Evolutionary conservation across 345 rosid species (phyloP), one percentile per base, ranked within the genome.

Genomic region (Adansonia digitata): DNA sequence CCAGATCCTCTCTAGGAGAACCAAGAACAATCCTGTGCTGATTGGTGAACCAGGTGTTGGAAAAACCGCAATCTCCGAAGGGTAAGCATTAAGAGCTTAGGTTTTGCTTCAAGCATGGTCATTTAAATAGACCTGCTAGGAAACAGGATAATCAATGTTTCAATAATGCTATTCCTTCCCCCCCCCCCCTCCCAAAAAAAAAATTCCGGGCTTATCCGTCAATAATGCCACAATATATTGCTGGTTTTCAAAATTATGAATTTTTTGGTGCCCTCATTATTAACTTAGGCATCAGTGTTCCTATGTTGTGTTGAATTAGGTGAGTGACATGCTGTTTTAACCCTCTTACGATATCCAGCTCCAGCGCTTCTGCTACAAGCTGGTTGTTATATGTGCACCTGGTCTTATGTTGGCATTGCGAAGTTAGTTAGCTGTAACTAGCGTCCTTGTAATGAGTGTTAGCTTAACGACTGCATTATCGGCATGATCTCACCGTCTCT

Each of bases 1-100:
- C 74, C 97, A 93, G 85, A 96, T 96, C 78, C 97, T 96, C 35
- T 96, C 98, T 0, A 90, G 99, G 89, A 92, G 99, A 78, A 96
- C 98, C 2, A 96, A 96, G 85, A 96, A 96, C 87, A 96, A 96
- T 74, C 99, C 98, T 40, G 99, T 96, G 76, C 86, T 93, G 68
- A 96, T 96, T 46, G 98, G 98, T 82, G 99, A 96, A 81, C 98
- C 98, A 5, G 99, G 99, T 67, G 99, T 93, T 68, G 99, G 99
- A 51, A 96, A 96, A 88, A 93, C 99, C 79, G 99, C 99, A 66
- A 92, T 96, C 51, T 93, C 99, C 46, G 98, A 96, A 82, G 99
- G 99, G 99, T 95, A 83, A 83, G 81, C 76, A 53, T 31, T 95
- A 83, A 82, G 79, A 68, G 42, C 46, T 60, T 40, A 51, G 22